Evolutionary conservation across 192 early-diverging fungal species (phyloP).

Genomic region (Piromyces sp.): DNA sequence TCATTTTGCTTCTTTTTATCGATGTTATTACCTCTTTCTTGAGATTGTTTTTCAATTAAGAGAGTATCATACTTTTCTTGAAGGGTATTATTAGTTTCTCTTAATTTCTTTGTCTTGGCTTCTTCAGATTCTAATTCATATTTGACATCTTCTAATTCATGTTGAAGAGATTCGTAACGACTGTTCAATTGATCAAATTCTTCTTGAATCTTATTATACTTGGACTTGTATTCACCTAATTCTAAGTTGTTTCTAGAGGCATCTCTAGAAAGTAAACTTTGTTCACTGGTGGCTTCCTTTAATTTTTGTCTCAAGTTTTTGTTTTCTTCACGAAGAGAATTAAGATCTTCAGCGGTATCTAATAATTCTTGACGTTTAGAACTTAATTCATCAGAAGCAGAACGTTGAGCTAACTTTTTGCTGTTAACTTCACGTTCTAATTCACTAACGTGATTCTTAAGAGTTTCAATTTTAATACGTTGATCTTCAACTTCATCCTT

Average conservation of each 20-base stretch:
- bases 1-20: background rate
- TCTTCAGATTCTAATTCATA: background rate
- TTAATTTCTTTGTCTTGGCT: background rate
- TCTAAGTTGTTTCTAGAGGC: background rate
- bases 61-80: background rate
- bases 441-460: background rate
- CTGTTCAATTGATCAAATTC: background rate
- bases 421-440: background rate
- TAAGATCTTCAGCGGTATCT: background rate
- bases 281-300: background rate
- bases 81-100: background rate
- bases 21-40: background rate
- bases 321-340: background rate
- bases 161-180: background rate
- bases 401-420: background rate
- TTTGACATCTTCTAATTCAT: background rate
- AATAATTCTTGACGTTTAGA: background rate
- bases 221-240: background rate
- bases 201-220: background rate
- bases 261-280: background rate
- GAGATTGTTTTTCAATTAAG: background rate
- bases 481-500: background rate
- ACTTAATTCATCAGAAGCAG: background rate
- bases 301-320: background rate
- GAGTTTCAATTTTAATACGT: background rate